Percentiles rank a stretch among this genome's conserved stretches.
phyloP scores from a whole-genome alignment of 208 protist species.

The Leishmania aethiopica region DNA sequence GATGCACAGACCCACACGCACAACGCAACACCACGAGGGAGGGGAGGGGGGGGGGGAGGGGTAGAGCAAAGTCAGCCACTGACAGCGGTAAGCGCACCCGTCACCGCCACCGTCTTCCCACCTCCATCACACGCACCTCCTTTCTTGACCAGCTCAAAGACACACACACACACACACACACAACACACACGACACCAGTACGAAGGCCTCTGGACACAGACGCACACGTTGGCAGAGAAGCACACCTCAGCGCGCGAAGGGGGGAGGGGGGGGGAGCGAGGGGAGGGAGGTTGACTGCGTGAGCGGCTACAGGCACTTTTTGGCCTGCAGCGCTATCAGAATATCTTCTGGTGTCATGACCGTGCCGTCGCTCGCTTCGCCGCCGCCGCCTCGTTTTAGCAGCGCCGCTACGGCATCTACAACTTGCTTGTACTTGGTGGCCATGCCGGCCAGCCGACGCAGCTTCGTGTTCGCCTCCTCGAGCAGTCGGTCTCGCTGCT shows the following conservation, averaged over 20 bases:
- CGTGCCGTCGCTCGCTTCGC: not conserved
- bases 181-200: not conserved
- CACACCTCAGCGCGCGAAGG: not conserved
- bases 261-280: not conserved
- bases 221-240: not conserved
- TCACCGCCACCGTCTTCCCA: not conserved
- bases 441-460: slow-evolving; percentile 57
- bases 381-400: slow-evolving; percentile 10
- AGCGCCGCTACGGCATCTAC: slow-evolving; percentile 28
- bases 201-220: not conserved
- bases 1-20: not conserved
- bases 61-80: not conserved
- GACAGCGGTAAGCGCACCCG: not conserved
- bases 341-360: slow-evolving; percentile 56
- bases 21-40: not conserved
- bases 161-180: not conserved
- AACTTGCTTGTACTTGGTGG: slow-evolving; percentile 43
- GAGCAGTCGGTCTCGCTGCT: slow-evolving; percentile 36
- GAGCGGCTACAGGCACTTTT: slow-evolving; percentile 13
- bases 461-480: slow-evolving; percentile 60
- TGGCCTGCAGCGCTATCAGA: slow-evolving; percentile 27
- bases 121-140: not conserved
- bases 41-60: not conserved
- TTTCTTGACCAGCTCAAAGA: slow-evolving; percentile 1
- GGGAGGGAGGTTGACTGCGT: not conserved